phyloP scores from a whole-genome alignment of 2,329 filamentous ascomycete species.

The Westerdykella sp. region DNA sequence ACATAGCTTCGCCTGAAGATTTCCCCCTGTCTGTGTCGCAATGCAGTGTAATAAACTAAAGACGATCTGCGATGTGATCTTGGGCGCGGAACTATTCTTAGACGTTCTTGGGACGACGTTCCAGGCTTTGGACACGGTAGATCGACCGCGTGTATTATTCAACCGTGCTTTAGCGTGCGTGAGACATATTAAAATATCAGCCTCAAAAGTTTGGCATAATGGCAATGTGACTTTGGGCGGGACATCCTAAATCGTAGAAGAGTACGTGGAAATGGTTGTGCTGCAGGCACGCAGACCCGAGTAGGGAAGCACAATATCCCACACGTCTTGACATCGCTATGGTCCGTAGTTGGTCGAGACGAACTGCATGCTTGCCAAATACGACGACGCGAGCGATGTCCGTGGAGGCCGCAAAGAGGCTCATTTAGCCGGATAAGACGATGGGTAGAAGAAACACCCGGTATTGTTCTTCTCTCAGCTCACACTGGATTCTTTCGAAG shows the following conservation, averaged over 20 bases:
- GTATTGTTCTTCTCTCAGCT: background rate
- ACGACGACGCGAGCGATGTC: too few relatives aligned
- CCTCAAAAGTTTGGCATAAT: conserved; percentile 8
- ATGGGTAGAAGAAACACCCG: background rate
- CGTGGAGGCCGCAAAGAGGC: background rate
- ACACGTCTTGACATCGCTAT: background rate
- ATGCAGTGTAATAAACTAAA: conserved; percentile 1
- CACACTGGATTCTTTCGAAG: background rate
- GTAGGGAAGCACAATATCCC: too few relatives aligned
- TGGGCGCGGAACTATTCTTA: conserved; percentile 5
- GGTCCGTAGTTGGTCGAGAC: too few relatives aligned
- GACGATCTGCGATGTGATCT: conserved; percentile 1
- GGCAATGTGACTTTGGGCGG: background rate
- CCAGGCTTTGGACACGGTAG: conserved; percentile 7
- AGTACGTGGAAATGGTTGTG: background rate
- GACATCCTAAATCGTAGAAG: too few relatives aligned
- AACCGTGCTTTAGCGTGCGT: conserved; percentile 12
- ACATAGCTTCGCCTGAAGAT: too few relatives aligned
- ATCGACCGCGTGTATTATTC: conserved; percentile 15
- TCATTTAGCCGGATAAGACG: background rate
- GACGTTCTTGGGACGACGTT: conserved; percentile 1
- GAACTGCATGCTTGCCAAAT: too few relatives aligned
- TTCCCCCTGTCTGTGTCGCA: background rate
- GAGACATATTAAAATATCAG: conserved; percentile 15
- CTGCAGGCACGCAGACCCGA: background rate